Base-by-base conservation (phyloP, 176 grass and related monocot genomes). In the Oryza glumipatula region DNA sequence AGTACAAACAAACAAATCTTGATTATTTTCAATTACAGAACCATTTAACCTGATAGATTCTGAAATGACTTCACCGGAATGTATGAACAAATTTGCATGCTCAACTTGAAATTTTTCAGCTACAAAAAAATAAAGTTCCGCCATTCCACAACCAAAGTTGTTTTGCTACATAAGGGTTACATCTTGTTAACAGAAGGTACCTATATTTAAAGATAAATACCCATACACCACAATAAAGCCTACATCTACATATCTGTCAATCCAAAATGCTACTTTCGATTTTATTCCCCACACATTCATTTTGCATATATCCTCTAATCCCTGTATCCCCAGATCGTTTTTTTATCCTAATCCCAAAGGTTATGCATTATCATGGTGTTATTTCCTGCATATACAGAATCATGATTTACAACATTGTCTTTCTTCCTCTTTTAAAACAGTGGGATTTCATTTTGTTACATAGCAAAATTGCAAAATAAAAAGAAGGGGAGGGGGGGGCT, bases 91-190 rank as follows among this genome's bases (percentile, higher is more conserved):
- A 76, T 70, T 38, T 17, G 35, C 65, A 61, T 11, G 9, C 19
- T 41, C 12, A 48, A 26, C 39, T 70, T 47, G 9, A 70, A 74
- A 81, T 68, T 19, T 21, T 26, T 82, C 12, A 12, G 72, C 35
- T 33, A 87, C 33, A 71, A 67, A 39, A 39, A 54, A 76, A 87
- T 47, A 5, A 46, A 46, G 38, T n/a, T 80, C 66, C 48, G 11
- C n/a, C 26, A 67, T 80, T 45, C 43, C 46, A 46, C 15, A 36
- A 35, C 73, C 77, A 80, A 47, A 68, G 22, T n/a, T 17, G 16
- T 67, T 46, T 5, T 30, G 22, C 76, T 67, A 44, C 43, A 68
- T 80, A 5, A 79, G 5, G 46, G 43, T 67, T 32, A 3, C 11
- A 19, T 79, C 24, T 32, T 33, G 15, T 48, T 67, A 24, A 67